Conservation (phyloP, 805 yeast species). For the Cyberlindnera misumaiensis region DNA sequence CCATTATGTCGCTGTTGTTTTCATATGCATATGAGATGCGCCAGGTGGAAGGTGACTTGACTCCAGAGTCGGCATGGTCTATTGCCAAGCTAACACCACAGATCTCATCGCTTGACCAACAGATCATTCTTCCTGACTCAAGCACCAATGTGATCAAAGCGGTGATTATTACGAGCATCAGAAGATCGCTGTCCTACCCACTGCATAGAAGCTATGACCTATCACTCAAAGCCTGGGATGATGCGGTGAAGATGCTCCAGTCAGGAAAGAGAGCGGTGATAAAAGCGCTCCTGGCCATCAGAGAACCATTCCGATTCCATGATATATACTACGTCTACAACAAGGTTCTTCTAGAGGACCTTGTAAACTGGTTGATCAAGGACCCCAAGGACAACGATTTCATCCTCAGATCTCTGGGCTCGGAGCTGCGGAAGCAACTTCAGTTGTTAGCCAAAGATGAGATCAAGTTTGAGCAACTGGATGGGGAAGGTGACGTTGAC, state of each 20-base stretch:
- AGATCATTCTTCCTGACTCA: conserved; percentile 31
- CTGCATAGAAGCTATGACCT: conserved; percentile 66
- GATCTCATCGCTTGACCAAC: conserved; percentile 62
- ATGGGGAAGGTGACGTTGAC: conserved; percentile 31
- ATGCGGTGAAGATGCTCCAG: conserved; percentile 55
- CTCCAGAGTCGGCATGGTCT: conserved; percentile 90
- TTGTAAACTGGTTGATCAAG: conserved; percentile 65
- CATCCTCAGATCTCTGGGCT: conserved; percentile 55
- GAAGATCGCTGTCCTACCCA: conserved; percentile 77
- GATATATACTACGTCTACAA: conserved; percentile 83
- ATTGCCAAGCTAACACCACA: conserved; percentile 84
- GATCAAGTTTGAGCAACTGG: conserved; percentile 50
- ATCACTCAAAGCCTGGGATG: conserved; percentile 62
- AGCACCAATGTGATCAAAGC: conserved; percentile 36
- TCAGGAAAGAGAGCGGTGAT: conserved; percentile 66
- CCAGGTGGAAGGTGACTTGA: conserved; percentile 63
- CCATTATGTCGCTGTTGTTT: conserved; percentile 62
- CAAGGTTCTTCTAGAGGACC: conserved; percentile 68
- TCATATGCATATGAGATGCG: conserved; percentile 70
- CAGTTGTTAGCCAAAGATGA: conserved; percentile 34
- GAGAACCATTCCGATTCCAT: conserved; percentile 74
- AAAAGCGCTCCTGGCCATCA: conserved; percentile 48
- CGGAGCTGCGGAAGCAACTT: conserved; percentile 46
- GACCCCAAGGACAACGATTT: conserved; percentile 51
- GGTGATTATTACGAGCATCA: conserved; percentile 50